A percentile compares a stretch with the other conserved stretches of the same genome.
Evolutionary conservation across 352 stramenopile genomes (phyloP).

Genomic region (Phytopythium chamaehyphon): DNA sequence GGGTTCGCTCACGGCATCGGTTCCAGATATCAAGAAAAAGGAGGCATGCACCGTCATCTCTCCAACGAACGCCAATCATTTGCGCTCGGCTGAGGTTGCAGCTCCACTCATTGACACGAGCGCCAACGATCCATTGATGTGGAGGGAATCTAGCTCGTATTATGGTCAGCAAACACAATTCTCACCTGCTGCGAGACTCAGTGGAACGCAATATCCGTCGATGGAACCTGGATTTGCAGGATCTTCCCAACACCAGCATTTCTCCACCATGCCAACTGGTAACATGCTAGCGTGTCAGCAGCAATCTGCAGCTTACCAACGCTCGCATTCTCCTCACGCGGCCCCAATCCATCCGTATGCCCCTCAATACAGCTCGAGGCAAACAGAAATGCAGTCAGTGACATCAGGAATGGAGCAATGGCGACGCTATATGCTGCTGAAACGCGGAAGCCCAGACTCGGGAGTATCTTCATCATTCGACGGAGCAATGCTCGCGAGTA

Average conservation of each 20-base stretch:
- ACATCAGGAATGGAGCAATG: not conserved
- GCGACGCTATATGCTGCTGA: not conserved
- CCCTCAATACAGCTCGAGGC: not conserved
- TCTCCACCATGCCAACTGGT: too few species aligned
- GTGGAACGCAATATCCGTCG: too few species aligned
- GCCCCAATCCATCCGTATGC: too few species aligned
- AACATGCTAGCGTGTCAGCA: not conserved
- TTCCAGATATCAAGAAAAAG: constrained; percentile 6
- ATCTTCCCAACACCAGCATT: too few species aligned
- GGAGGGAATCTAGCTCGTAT: not conserved
- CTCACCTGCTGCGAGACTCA: too few species aligned
- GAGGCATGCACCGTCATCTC: constrained; percentile 20
- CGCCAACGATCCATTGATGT: constrained; percentile 1
- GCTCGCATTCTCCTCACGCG: too few species aligned
- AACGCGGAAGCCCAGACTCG: not conserved
- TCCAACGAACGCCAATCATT: constrained; percentile 22
- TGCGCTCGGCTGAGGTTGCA: constrained; percentile 8
- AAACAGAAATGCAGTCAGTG: not conserved
- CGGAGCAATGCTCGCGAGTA: not conserved
- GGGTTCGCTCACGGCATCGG: not conserved
- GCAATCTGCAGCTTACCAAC: not conserved
- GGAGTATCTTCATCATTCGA: not conserved
- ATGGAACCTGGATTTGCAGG: too few species aligned
- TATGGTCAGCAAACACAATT: not conserved
- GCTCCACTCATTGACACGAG: not conserved